These are phyloP conservation scores for Pleurotus giganteus DNA, from an alignment of 768 basidiomycete genomes.

Conservation along the genomic window DNA sequence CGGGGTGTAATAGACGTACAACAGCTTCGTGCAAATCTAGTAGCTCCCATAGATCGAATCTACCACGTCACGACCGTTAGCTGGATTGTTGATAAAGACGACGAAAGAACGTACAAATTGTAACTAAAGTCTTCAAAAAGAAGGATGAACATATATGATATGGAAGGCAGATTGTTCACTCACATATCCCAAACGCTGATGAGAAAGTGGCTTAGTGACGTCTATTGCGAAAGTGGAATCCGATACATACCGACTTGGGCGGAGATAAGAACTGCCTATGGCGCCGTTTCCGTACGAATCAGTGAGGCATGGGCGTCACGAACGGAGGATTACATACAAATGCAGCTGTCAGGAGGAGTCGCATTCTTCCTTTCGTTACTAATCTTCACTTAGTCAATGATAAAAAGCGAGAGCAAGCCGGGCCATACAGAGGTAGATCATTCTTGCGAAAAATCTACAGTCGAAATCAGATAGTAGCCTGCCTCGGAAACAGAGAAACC, in stretches of 20 bases:
- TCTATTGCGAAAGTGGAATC: neutral
- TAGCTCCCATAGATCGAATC: slow-evolving; percentile 4
- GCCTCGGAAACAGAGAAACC: neutral
- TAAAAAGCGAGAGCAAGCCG: neutral
- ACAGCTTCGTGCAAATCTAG: neutral
- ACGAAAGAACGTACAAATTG: neutral
- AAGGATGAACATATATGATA: too few species aligned
- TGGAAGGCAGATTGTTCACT: neutral
- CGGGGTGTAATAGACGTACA: neutral
- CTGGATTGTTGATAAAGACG: neutral
- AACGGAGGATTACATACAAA: neutral
- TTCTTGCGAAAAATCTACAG: neutral
- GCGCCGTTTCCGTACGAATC: neutral
- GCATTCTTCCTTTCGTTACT: neutral
- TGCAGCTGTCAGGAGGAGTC: neutral
- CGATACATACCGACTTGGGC: neutral
- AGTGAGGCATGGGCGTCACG: neutral
- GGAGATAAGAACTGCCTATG: neutral
- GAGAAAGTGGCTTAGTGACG: neutral
- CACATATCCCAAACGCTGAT: neutral
- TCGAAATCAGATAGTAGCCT: neutral
- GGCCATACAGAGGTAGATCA: neutral
- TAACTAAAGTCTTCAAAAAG: neutral
- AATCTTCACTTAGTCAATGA: neutral
- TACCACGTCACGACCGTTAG: neutral